Evolutionary conservation across 805 yeast genomes (phyloP), one percentile per base, ranked within the genome.

Genomic region (Lachancea waltii): DNA sequence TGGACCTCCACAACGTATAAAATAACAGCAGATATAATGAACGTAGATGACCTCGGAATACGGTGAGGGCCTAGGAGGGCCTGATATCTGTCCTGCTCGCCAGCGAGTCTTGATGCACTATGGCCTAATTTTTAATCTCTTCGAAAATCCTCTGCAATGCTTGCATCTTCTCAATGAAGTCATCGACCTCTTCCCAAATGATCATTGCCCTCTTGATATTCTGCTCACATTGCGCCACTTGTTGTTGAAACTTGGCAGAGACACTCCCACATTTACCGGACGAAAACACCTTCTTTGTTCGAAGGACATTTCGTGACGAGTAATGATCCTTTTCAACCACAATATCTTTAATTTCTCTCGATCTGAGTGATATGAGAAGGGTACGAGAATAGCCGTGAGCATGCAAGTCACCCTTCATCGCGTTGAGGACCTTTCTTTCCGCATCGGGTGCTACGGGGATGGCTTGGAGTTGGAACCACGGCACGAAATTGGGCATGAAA

Each of bases 341-440:
- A 3, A 65, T 43, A 35, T 65, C 66, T 32, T 56, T 57, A 21
- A 65, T 60, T 38, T 65, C 71, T 22, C 69, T 49, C 0, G 64
- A 56, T 15, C 68, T 45, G 19, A 65, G 45, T 2, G 68, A 57
- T 1, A 67, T 56, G 7, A 64, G 40, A 2, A 65, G 38, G 0
- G 68, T 58, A 11, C 51, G 51, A 1, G 62, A 45, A 20, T 36
- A 35, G 3, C 40, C 30, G 17, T 41, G 41, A 7, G 23, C 40
- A 28, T 66, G 50, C 38, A 76, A 51, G 47, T 75, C 81, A 40
- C 65, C 66, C 47, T 70, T 75, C 81, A 77, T 77, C 10, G 77
- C 60, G 23, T 55, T 55, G 10, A 67, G 53, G 8, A 77, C 66
- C 36, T 68, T 73, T 7, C 65, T 55, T 43, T 76, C 81, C 6